A percentile compares a stretch with the other conserved stretches of the same genome.
These are phyloP conservation scores for Actinomortierella wolfii DNA, from an alignment of 371 early-diverging fungal genomes.

Conservation along the genomic window DNA sequence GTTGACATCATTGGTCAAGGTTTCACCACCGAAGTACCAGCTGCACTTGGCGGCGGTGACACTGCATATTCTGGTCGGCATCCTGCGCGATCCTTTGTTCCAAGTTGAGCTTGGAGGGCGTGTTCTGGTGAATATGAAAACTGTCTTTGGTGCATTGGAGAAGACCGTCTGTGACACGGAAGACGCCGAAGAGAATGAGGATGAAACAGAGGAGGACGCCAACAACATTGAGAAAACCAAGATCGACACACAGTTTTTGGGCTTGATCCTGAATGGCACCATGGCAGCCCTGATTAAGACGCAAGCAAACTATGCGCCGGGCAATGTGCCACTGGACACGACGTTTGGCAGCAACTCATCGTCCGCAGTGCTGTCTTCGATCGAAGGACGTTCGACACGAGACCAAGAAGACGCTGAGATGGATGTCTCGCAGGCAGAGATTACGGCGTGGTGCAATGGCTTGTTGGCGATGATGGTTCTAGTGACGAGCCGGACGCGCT, in stretches of 20 bases:
- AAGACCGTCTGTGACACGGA: slow-evolving; percentile 7
- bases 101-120: slow-evolving; percentile 32
- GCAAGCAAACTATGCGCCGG: slow-evolving; percentile 35
- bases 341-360: neutral
- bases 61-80: slow-evolving; percentile 35
- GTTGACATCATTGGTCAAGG: slow-evolving; percentile 28
- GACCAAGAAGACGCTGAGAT: slow-evolving; percentile 22
- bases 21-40: slow-evolving; percentile 29
- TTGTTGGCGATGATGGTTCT: slow-evolving; percentile 40
- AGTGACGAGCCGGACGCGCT: slow-evolving; percentile 25
- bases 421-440: slow-evolving; percentile 36
- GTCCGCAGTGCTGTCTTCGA: too few relatives aligned
- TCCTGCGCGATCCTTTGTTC: slow-evolving; percentile 36
- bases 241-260: slow-evolving; percentile 26
- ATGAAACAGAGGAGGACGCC: too few relatives aligned
- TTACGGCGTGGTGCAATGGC: slow-evolving; percentile 42
- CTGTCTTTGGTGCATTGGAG: slow-evolving; percentile 28
- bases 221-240: too few relatives aligned
- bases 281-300: slow-evolving; percentile 28
- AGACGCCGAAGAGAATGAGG: neutral
- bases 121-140: slow-evolving; percentile 33
- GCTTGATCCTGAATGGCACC: slow-evolving; percentile 30
- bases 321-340: slow-evolving; percentile 9
- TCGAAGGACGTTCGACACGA: too few relatives aligned
- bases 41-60: slow-evolving; percentile 39